phyloP scores from a whole-genome alignment of 495 filamentous ascomycete species.

The Penicillium parvum region DNA sequence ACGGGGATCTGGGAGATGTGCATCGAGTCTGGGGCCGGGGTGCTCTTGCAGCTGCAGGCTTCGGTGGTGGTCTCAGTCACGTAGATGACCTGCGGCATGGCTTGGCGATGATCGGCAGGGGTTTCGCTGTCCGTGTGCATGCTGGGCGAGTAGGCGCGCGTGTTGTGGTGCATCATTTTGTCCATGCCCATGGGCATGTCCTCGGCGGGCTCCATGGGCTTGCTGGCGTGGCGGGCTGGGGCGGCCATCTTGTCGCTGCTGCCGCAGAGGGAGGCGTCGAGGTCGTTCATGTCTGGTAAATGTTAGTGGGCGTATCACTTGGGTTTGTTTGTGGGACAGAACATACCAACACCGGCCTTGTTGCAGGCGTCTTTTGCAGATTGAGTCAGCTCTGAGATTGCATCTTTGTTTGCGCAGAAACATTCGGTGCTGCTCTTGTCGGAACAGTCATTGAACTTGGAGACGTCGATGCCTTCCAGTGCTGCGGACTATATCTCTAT shows the following conservation, averaged over 20 bases:
- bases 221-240: conserved; percentile 20
- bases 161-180: conserved; percentile 2
- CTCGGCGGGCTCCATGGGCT: conserved; percentile 19
- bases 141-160: conserved; percentile 18
- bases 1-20: conserved; percentile 27
- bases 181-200: too few relatives aligned
- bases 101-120: not conserved
- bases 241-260: not conserved
- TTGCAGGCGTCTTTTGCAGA: conserved; percentile 5
- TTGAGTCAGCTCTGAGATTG: conserved; percentile 2
- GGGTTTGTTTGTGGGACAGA: not conserved
- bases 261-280: conserved; percentile 8
- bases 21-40: not conserved
- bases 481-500: conserved; percentile 9
- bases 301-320: not conserved
- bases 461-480: conserved; percentile 1
- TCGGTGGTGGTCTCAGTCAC: conserved; percentile 25
- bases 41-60: conserved; percentile 18
- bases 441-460: conserved; percentile 8
- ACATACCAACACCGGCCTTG: conserved; percentile 13
- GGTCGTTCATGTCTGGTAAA: conserved; percentile 5
- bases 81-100: conserved; percentile 18
- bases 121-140: not conserved
- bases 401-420: conserved; percentile 21
- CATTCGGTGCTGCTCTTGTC: conserved; percentile 11